Evolutionary conservation across 2,329 filamentous ascomycete species (phyloP).

Genomic region (Ophiosphaerella herpotricha): DNA sequence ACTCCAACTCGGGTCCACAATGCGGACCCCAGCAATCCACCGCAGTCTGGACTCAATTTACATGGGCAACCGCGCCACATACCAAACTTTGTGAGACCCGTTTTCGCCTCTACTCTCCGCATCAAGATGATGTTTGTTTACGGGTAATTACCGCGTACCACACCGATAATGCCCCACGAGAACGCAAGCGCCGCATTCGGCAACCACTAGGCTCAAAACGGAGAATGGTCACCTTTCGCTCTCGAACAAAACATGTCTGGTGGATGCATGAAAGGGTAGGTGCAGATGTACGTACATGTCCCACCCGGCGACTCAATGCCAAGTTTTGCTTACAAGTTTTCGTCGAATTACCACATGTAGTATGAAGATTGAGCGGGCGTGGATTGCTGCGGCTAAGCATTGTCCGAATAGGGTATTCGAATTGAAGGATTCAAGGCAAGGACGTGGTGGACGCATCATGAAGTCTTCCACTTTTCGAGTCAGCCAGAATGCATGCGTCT

Average conservation of each 20-base stretch:
- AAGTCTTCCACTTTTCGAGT: not conserved
- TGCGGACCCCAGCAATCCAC: too few relatives aligned
- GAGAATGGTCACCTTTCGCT: slow-evolving; percentile 2
- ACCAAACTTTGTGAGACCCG: too few relatives aligned
- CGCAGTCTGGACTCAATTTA: too few relatives aligned
- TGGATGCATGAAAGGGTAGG: not conserved
- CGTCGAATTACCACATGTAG: slow-evolving; percentile 14
- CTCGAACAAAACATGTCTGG: not conserved
- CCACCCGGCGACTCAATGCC: not conserved
- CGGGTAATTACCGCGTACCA: not conserved
- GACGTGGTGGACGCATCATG: not conserved
- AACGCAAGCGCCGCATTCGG: not conserved
- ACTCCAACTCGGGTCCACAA: too few relatives aligned
- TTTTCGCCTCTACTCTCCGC: not conserved
- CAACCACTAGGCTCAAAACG: slow-evolving; percentile 1
- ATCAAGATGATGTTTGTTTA: not conserved
- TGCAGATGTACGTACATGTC: not conserved
- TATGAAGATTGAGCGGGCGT: slow-evolving; percentile 13
- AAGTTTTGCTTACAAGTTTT: not conserved
- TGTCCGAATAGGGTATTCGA: slow-evolving; percentile 17
- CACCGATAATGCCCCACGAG: not conserved
- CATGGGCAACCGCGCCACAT: too few relatives aligned
- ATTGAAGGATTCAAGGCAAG: slow-evolving; percentile 4
- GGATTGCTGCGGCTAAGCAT: slow-evolving; percentile 28
- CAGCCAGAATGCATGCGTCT: not conserved